Conservation (phyloP, 164 flowering plant genomes). For the Taxillus chinensis region DNA sequence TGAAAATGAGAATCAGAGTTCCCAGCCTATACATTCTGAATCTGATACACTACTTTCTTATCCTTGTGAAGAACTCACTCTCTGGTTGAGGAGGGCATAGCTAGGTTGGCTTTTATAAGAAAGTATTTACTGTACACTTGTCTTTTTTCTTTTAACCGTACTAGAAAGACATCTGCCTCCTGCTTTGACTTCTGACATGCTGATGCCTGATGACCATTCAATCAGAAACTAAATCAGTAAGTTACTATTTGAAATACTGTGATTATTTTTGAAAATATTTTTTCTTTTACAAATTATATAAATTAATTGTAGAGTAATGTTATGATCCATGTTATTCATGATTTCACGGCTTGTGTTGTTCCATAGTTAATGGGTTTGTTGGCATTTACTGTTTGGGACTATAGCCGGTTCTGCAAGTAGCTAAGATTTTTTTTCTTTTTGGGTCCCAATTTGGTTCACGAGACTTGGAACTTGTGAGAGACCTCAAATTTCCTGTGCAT, state of each 20-base stretch:
- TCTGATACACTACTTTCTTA: not conserved
- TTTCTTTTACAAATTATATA: no score
- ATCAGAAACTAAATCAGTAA: no score
- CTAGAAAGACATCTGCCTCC: not conserved
- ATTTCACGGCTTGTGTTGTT: no score
- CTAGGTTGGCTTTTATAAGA: not conserved
- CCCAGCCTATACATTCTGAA: constrained; percentile 22
- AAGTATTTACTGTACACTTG: not conserved
- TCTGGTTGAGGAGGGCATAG: not conserved
- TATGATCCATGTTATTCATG: no score
- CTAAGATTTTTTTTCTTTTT: not conserved
- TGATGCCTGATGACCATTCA: not conserved
- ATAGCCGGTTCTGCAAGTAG: not conserved
- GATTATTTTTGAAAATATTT: no score
- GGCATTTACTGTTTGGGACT: not conserved
- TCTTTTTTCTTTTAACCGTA: no score
- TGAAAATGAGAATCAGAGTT: constrained; percentile 18
- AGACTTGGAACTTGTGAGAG: not conserved
- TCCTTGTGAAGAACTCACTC: not conserved
- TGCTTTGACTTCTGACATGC: not conserved
- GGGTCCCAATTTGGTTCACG: not conserved
- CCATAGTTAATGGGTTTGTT: not conserved
- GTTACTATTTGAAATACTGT: no score
- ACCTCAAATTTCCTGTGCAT: not conserved
- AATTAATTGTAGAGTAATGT: no score